Conservation (phyloP, 495 filamentous ascomycete genomes). For the Stereocaulon alpinum region DNA sequence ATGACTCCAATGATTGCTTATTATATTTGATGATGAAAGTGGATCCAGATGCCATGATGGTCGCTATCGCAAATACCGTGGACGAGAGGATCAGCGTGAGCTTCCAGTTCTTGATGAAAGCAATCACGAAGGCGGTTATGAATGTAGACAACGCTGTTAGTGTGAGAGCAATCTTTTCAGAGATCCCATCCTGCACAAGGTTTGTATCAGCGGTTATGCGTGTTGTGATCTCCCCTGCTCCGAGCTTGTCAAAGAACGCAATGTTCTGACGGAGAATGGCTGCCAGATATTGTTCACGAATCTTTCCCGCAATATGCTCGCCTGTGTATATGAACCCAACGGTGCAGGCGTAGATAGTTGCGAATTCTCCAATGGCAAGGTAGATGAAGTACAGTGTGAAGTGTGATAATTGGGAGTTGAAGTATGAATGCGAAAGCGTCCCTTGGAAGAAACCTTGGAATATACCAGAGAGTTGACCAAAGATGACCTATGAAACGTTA, state of each 20-base stretch:
- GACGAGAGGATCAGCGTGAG: conserved; percentile 29
- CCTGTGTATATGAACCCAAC: conserved; percentile 91
- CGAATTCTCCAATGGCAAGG: conserved; percentile 75
- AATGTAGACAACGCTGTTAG: conserved; percentile 29
- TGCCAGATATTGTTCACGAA: conserved; percentile 28
- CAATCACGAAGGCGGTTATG: conserved; percentile 30
- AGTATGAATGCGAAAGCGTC: conserved; percentile 38
- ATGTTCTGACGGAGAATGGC: conserved; percentile 35
- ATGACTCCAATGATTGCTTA: conserved; percentile 63
- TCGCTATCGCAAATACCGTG: conserved; percentile 23
- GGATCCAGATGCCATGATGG: conserved; percentile 32
- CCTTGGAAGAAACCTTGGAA: conserved; percentile 56
- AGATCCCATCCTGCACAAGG: conserved; percentile 36
- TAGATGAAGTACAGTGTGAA: conserved; percentile 86
- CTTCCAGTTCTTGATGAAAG: conserved; percentile 30
- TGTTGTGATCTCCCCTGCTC: conserved; percentile 31
- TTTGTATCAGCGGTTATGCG: conserved; percentile 32
- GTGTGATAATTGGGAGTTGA: conserved; percentile 48
- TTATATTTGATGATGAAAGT: conserved; percentile 69
- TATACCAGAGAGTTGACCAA: conserved; percentile 61
- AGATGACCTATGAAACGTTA: conserved; percentile 41
- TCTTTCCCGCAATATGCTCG: conserved; percentile 48
- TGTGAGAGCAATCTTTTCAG: conserved; percentile 28
- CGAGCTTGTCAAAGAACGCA: conserved; percentile 31
- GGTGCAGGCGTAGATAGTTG: conserved; percentile 69